Percentiles rank a stretch among this genome's conserved stretches.
phyloP scores from a whole-genome alignment of 2,329 filamentous ascomycete species.

The Colletotrichum magnum region DNA sequence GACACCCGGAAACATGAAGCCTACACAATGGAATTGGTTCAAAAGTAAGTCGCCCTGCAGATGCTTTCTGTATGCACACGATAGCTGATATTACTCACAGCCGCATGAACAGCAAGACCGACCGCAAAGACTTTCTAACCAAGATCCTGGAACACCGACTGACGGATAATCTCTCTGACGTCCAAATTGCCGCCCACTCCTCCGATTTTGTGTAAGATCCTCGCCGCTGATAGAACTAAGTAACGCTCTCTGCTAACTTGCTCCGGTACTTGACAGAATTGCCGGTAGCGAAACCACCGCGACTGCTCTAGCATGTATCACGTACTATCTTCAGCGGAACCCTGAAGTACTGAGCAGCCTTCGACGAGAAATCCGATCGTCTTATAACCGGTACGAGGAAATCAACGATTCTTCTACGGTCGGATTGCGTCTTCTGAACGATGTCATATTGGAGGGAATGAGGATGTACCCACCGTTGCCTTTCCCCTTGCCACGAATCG shows the following conservation, averaged over 20 bases:
- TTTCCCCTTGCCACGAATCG: constrained; percentile 32
- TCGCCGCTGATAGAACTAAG: background rate
- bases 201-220: constrained; percentile 44
- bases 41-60: background rate
- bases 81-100: constrained; percentile 30
- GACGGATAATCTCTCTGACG: constrained; percentile 39
- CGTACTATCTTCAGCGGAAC: constrained; percentile 40
- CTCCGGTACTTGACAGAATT: constrained; percentile 10
- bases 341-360: constrained; percentile 29
- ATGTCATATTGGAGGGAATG: constrained; percentile 37
- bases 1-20: constrained; percentile 7
- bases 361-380: constrained; percentile 43
- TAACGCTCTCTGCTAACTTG: background rate
- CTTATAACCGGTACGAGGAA: constrained; percentile 41
- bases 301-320: constrained; percentile 53
- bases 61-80: too few species aligned
- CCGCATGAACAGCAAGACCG: background rate
- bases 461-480: constrained; percentile 38
- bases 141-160: constrained; percentile 4
- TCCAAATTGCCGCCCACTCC: constrained; percentile 46
- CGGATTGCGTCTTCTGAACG: constrained; percentile 35
- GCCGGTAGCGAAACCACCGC: constrained; percentile 63
- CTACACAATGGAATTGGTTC: constrained; percentile 19
- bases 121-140: constrained; percentile 26
- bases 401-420: constrained; percentile 37